Evolutionary conservation across 495 filamentous ascomycete genomes (phyloP).

Genomic region (Podospora fimiseda): DNA sequence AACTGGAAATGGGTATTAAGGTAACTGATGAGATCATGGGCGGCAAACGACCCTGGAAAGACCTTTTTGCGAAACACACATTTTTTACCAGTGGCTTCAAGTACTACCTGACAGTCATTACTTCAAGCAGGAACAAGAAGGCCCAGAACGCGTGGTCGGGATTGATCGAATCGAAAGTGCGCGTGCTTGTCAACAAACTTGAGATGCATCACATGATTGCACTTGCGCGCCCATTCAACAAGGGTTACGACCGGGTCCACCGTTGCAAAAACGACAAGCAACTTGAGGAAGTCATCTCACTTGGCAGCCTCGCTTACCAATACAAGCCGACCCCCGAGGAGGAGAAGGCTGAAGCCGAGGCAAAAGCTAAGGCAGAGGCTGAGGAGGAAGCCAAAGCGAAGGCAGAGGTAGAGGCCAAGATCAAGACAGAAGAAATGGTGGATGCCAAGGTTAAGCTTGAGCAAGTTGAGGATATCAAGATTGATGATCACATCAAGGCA

Average conservation of each 20-base stretch:
- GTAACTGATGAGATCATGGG: constrained; percentile 76
- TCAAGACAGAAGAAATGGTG: constrained; percentile 39
- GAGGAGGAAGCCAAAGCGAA: constrained; percentile 43
- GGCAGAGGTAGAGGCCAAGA: constrained; percentile 18
- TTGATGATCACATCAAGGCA: constrained; percentile 6
- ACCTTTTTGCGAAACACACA: constrained; percentile 76
- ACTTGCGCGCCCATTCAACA: constrained; percentile 86
- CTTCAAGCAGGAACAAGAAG: constrained; percentile 80
- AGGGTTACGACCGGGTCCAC: constrained; percentile 80
- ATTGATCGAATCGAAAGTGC: constrained; percentile 85
- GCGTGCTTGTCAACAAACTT: constrained; percentile 71
- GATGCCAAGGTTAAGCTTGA: constrained; percentile 30
- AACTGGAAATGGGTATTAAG: constrained; percentile 68
- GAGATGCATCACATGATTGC: constrained; percentile 68
- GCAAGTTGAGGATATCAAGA: constrained; percentile 13
- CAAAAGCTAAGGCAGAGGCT: constrained; percentile 53
- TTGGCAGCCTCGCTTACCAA: constrained; percentile 64
- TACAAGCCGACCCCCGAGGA: constrained; percentile 43
- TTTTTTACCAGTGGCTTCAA: constrained; percentile 92
- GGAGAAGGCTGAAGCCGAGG: constrained; percentile 2
- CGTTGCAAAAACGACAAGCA: constrained; percentile 65
- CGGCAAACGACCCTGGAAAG: constrained; percentile 71
- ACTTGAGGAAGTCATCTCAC: constrained; percentile 58
- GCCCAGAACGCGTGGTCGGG: constrained; percentile 84
- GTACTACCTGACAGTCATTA: constrained; percentile 85